These are phyloP conservation scores for Lactuca saligna DNA, from an alignment of 129 eudicot species.

Conservation along the genomic window DNA sequence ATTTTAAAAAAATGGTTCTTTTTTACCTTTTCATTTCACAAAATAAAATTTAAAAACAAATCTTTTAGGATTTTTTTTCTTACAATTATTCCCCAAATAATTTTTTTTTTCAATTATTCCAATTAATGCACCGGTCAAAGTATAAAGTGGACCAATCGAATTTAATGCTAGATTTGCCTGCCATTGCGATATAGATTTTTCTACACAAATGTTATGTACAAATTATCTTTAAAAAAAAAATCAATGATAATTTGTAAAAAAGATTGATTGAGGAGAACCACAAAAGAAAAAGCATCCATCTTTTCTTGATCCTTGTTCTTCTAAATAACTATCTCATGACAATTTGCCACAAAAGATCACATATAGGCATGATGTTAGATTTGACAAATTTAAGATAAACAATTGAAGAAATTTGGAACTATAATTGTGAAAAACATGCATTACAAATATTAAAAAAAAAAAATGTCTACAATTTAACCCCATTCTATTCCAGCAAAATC, in stretches of 20 bases:
- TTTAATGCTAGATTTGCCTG: slow-evolving; percentile 30
- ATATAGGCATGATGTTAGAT: background rate
- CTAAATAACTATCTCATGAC: background rate
- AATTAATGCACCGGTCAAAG: slow-evolving; percentile 2
- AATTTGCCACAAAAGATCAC: background rate
- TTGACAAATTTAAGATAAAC: background rate
- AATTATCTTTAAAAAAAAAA: background rate
- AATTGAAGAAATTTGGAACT: background rate
- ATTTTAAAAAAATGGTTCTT: background rate
- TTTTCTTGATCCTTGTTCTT: background rate
- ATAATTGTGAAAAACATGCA: slow-evolving; percentile 16
- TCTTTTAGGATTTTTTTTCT: too few relatives aligned
- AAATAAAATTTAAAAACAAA: background rate
- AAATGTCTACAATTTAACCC: slow-evolving; percentile 8
- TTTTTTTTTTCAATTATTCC: background rate
- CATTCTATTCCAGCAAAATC: slow-evolving; percentile 20
- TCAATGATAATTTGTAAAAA: background rate
- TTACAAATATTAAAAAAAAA: background rate
- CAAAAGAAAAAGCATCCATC: background rate
- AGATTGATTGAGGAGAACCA: background rate
- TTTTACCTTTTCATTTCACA: background rate
- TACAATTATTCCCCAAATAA: too few relatives aligned
- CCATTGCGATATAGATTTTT: slow-evolving; percentile 4
- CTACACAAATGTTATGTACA: background rate
- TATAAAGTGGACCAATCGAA: background rate